These are phyloP conservation scores for Ailanthus altissimus DNA, from an alignment of 345 rosid genomes.

Conservation along the genomic window DNA sequence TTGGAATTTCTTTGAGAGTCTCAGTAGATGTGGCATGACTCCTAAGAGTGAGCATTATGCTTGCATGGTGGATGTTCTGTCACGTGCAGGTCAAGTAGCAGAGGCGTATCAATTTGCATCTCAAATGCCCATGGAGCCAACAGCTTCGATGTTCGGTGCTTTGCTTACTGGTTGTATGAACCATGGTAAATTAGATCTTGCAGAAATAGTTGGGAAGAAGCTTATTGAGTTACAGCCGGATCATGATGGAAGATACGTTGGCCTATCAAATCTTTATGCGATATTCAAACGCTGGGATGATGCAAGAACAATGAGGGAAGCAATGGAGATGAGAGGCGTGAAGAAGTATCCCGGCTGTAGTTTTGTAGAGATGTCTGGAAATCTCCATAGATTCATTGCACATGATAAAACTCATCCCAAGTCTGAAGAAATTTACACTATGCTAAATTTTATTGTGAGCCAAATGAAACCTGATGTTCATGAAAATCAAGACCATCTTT, in stretches of 20 bases:
- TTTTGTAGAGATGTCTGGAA: conserved; percentile 50
- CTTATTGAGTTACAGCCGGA: conserved; percentile 72
- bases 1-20: conserved; percentile 55
- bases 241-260: conserved; percentile 72
- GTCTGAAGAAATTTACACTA: conserved; percentile 40
- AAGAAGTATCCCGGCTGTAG: conserved; percentile 80
- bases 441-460: conserved; percentile 39
- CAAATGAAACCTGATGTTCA: conserved; percentile 44
- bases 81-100: conserved; percentile 64
- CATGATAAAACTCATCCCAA: conserved; percentile 57
- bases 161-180: conserved; percentile 71
- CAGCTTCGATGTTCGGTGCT: conserved; percentile 77
- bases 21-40: conserved; percentile 40
- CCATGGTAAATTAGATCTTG: conserved; percentile 63
- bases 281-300: conserved; percentile 57
- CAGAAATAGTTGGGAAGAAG: conserved; percentile 67
- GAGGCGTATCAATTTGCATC: conserved; percentile 61
- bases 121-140: conserved; percentile 58
- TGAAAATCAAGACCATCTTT: conserved; percentile 24
- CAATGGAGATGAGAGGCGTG: conserved; percentile 80
- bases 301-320: conserved; percentile 58
- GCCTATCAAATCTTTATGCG: conserved; percentile 69
- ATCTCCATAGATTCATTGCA: conserved; percentile 61
- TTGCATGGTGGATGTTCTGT: conserved; percentile 79
- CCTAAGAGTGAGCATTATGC: conserved; percentile 83